Evolutionary conservation across 169 alveolate genomes (phyloP).

Genomic region (Cryptosporidium meleagridis): DNA sequence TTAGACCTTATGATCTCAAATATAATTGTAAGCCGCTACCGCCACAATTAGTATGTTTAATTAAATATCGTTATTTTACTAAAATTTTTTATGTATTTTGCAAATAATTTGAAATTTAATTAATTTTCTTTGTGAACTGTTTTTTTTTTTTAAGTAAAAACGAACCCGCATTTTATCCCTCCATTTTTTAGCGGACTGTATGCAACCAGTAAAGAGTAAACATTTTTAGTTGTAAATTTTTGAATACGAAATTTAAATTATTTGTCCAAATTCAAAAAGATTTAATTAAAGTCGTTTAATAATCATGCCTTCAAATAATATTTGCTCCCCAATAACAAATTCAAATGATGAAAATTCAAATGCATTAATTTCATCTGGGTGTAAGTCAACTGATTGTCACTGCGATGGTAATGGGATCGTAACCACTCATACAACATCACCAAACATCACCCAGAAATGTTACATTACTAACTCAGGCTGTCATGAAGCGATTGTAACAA

Average conservation of each 20-base stretch:
- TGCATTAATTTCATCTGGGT: slow-evolving; percentile 38
- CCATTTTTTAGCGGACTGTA: slow-evolving; percentile 1
- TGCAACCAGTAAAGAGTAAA: neutral
- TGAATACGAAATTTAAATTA: too few species aligned
- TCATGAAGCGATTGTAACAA: slow-evolving; percentile 63
- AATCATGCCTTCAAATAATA: slow-evolving; percentile 45
- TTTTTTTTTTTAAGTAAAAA: neutral
- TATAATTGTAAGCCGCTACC: neutral
- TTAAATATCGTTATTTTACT: neutral
- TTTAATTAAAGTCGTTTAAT: neutral
- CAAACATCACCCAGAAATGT: slow-evolving; percentile 62
- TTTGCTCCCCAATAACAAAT: slow-evolving; percentile 13
- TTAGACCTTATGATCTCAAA: neutral
- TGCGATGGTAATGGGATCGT: slow-evolving; percentile 64
- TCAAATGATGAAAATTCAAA: slow-evolving; percentile 42
- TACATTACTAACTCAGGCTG: slow-evolving; percentile 61
- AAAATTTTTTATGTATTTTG: neutral
- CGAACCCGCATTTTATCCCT: slow-evolving; percentile 4
- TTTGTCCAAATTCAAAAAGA: neutral
- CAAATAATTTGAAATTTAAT: neutral
- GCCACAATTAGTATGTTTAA: neutral
- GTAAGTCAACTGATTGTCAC: slow-evolving; percentile 40
- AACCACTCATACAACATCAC: slow-evolving; percentile 22
- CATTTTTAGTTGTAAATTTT: neutral
- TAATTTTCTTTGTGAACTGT: neutral